phyloP scores from a whole-genome alignment of 2,329 filamentous ascomycete genomes.

The Fonsecaea pedrosoi region DNA sequence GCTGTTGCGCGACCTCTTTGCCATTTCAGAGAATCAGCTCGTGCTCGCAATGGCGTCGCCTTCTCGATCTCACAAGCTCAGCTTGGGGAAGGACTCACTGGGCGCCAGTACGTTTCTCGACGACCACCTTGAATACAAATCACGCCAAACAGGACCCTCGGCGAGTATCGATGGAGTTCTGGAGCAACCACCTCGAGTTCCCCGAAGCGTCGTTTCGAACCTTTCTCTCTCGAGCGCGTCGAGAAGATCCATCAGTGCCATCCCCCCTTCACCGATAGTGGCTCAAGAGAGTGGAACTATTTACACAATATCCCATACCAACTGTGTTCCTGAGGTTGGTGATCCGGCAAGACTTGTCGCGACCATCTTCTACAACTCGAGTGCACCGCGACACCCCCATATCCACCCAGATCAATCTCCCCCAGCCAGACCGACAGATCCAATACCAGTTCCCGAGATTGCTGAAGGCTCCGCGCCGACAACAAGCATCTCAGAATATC shows the following conservation, averaged over 20 bases:
- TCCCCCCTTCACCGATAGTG: slow-evolving; percentile 35
- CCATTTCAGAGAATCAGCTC: background rate
- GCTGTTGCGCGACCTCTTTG: background rate
- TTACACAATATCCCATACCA: slow-evolving; percentile 55
- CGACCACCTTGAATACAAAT: slow-evolving; percentile 56
- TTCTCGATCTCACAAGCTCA: slow-evolving; percentile 48
- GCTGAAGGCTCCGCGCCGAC: slow-evolving; percentile 58
- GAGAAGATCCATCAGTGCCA: slow-evolving; percentile 38
- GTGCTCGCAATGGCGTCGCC: slow-evolving; percentile 25
- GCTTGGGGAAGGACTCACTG: slow-evolving; percentile 51
- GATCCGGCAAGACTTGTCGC: slow-evolving; percentile 55
- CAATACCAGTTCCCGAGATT: slow-evolving; percentile 50
- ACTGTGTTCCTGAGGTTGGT: slow-evolving; percentile 48
- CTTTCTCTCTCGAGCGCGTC: slow-evolving; percentile 33
- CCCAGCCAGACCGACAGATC: slow-evolving; percentile 46
- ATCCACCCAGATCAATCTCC: slow-evolving; percentile 57
- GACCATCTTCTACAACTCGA: slow-evolving; percentile 58
- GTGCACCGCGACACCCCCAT: slow-evolving; percentile 52
- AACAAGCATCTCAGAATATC: slow-evolving; percentile 59
- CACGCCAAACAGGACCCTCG: slow-evolving; percentile 33
- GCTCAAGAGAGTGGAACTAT: slow-evolving; percentile 55
- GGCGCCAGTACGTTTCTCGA: slow-evolving; percentile 53
- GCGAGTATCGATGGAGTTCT: slow-evolving; percentile 42
- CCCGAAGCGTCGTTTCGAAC: slow-evolving; percentile 33
- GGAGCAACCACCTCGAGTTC: slow-evolving; percentile 33